These are phyloP conservation scores for Cornus controversa DNA, from an alignment of 148 eudicot species.

Conservation along the genomic window DNA sequence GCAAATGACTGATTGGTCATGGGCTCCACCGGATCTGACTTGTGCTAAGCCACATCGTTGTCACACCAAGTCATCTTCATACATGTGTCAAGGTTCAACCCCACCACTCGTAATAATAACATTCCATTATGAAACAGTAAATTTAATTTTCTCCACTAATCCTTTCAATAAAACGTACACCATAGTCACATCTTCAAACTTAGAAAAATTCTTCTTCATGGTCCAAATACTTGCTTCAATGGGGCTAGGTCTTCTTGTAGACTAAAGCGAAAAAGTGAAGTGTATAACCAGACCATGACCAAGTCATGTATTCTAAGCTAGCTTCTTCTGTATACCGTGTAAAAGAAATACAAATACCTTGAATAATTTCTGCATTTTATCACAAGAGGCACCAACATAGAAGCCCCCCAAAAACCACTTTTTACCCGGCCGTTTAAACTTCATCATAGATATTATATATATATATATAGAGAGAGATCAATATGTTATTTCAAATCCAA, in stretches of 20 bases:
- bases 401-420: not conserved
- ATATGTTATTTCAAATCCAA: not conserved
- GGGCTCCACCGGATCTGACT: too few relatives aligned
- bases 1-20: too few relatives aligned
- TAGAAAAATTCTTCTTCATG: slow-evolving; percentile 17
- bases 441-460: not conserved
- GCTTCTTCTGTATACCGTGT: slow-evolving; percentile 25
- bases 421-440: slow-evolving; percentile 11
- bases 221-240: slow-evolving; percentile 20
- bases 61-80: not conserved
- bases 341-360: slow-evolving; percentile 30
- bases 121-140: too few relatives aligned
- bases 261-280: not conserved
- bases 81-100: not conserved
- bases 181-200: slow-evolving; percentile 7
- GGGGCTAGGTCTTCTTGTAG: slow-evolving; percentile 30
- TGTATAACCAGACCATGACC: slow-evolving; percentile 33
- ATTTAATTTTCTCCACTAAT: too few relatives aligned
- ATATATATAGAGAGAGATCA: not conserved
- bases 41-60: not conserved
- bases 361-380: slow-evolving; percentile 22
- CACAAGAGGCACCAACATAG: slow-evolving; percentile 14
- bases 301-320: slow-evolving; percentile 29
- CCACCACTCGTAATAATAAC: not conserved
- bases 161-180: not conserved